phyloP scores from a whole-genome alignment of 2,329 filamentous ascomycete genomes.

The Xylariaceae sp. region DNA sequence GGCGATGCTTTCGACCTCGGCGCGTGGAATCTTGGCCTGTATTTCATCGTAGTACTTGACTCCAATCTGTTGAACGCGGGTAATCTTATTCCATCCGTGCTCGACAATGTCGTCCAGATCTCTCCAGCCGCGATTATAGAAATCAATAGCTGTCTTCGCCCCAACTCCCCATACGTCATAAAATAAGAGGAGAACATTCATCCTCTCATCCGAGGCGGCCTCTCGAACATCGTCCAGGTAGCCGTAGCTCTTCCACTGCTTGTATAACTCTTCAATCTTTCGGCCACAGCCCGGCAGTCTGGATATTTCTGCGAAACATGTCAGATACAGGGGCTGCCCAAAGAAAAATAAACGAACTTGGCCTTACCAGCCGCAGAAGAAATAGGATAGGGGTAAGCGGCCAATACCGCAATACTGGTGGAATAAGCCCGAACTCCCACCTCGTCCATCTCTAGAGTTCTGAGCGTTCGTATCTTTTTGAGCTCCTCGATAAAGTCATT shows the following conservation, averaged over 20 bases:
- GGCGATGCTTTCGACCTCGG: slow-evolving; percentile 68
- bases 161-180: slow-evolving; percentile 92
- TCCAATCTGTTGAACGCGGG: slow-evolving; percentile 83
- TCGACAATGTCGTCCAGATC: slow-evolving; percentile 84
- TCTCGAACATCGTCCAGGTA: slow-evolving; percentile 58
- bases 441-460: slow-evolving; percentile 67
- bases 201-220: slow-evolving; percentile 57
- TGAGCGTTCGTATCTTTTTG: slow-evolving; percentile 65
- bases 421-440: slow-evolving; percentile 83
- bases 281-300: slow-evolving; percentile 72
- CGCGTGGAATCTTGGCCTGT: slow-evolving; percentile 60
- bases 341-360: no score
- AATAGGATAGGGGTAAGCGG: slow-evolving; percentile 65
- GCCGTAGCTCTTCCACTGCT: slow-evolving; percentile 63
- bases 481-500: slow-evolving; percentile 68
- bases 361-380: slow-evolving; percentile 38
- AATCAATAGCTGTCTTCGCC: slow-evolving; percentile 71
- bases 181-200: slow-evolving; percentile 64
- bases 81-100: slow-evolving; percentile 69
- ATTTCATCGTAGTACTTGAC: slow-evolving; percentile 93
- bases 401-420: slow-evolving; percentile 74
- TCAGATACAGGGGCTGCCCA: no score
- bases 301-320: slow-evolving; percentile 38
- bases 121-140: slow-evolving; percentile 74
- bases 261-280: slow-evolving; percentile 73